phyloP scores from a whole-genome alignment of 768 basidiomycete genomes.

The Tephrocybe sp. region DNA sequence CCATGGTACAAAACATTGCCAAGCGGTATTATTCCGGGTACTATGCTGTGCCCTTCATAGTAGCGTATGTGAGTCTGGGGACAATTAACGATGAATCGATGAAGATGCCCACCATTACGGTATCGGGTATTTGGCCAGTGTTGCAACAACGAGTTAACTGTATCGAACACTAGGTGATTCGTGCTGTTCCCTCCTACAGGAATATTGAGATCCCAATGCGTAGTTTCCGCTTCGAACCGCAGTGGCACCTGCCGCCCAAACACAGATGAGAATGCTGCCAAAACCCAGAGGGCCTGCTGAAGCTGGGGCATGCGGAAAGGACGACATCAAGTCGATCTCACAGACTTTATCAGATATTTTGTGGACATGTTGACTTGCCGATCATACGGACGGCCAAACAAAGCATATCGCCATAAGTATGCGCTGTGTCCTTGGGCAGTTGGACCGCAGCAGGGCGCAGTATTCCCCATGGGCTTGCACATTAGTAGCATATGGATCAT shows the following conservation, averaged over 20 bases:
- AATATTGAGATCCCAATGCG: constrained; percentile 14
- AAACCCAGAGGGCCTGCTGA: background rate
- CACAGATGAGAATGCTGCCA: background rate
- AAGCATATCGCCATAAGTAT: background rate
- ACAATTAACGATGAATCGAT: background rate
- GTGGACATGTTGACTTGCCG: background rate
- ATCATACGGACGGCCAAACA: background rate
- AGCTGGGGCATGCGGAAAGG: background rate
- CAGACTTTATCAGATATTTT: background rate
- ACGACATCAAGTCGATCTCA: background rate
- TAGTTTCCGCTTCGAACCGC: background rate
- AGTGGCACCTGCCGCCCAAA: constrained; percentile 9
- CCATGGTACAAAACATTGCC: constrained; percentile 41
- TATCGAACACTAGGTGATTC: constrained; percentile 33
- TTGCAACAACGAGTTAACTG: constrained; percentile 32
- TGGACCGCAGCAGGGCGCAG: too few species aligned
- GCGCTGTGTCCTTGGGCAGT: background rate
- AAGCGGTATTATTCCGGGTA: constrained; percentile 5
- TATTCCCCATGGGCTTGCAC: too few species aligned
- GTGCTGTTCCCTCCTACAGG: constrained; percentile 18
- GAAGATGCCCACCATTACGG: constrained; percentile 29
- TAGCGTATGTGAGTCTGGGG: background rate
- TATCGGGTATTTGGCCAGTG: constrained; percentile 38
- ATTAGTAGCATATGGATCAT: too few species aligned
- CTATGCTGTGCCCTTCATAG: constrained; percentile 9